phyloP scores from a whole-genome alignment of 2,329 filamentous ascomycete species.

The Lachnellula arida region DNA sequence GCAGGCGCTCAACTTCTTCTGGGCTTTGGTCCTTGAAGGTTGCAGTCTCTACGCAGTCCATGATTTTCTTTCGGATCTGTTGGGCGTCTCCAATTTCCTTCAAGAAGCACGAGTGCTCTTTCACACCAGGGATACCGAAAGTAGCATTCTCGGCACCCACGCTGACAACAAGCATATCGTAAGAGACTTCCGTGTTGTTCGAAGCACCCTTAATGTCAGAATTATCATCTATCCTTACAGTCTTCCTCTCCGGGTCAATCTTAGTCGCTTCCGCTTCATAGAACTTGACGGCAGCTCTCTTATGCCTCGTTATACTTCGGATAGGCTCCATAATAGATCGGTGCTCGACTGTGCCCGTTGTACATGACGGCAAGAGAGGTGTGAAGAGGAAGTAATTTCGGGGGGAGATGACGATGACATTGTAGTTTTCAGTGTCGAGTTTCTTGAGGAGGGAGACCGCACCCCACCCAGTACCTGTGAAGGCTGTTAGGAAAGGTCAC shows the following conservation, averaged over 20 bases:
- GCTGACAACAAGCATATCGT: conserved; percentile 96
- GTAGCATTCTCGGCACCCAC: conserved; percentile 98
- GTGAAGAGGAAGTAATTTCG: conserved; percentile 99
- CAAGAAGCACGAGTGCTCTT: conserved; percentile 93
- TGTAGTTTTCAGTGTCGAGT: conserved; percentile 98
- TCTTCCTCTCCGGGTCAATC: conserved; percentile 86
- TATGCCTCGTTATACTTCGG: conserved; percentile 90
- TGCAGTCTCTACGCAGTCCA: conserved; percentile 98
- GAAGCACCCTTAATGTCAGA: conserved; percentile 86
- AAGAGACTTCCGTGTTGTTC: conserved; percentile 82
- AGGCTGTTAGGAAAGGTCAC: conserved; percentile 3
- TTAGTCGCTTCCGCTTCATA: conserved; percentile 97
- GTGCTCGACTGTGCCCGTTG: conserved; percentile 95
- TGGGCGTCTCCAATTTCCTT: conserved; percentile 98
- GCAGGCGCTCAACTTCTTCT: conserved; percentile 85
- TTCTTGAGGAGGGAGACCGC: conserved; percentile 97
- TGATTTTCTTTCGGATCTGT: conserved; percentile 95
- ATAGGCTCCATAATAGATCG: conserved; percentile 99
- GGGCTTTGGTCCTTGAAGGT: conserved; percentile 93
- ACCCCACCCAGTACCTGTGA: conserved; percentile 86
- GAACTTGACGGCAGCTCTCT: conserved; percentile 89
- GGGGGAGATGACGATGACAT: conserved; percentile 94
- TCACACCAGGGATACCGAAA: conserved; percentile 93
- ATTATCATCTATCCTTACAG: conserved; percentile 85
- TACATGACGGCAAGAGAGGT: conserved; percentile 92